These are phyloP conservation scores for Hyaloperonospora arabidopsidis DNA, from an alignment of 352 stramenopile species.

Conservation along the genomic window DNA sequence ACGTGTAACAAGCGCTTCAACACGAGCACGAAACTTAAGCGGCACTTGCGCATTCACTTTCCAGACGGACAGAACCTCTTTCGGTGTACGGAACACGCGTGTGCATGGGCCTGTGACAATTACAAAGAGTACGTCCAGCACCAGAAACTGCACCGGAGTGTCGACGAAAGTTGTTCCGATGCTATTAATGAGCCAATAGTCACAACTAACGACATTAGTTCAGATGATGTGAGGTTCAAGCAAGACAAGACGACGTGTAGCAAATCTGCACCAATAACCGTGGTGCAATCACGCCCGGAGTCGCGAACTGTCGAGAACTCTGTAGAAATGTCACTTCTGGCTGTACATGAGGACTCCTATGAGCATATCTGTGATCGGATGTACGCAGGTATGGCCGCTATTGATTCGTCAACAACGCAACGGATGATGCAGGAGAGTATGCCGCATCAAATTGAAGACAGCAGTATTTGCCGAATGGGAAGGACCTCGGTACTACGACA, in stretches of 20 bases:
- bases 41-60: conserved; percentile 85
- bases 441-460: conserved; percentile 24
- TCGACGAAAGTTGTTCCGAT: conserved; percentile 21
- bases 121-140: conserved; percentile 80
- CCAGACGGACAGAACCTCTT: conserved; percentile 70
- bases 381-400: conserved; percentile 7
- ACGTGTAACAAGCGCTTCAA: conserved; percentile 82
- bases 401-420: conserved; percentile 7
- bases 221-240: conserved; percentile 3
- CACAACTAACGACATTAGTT: conserved; percentile 14
- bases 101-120: conserved; percentile 61
- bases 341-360: conserved; percentile 24
- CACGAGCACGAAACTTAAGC: conserved; percentile 85
- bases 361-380: conserved; percentile 30
- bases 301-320: conserved; percentile 13
- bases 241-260: conserved; percentile 3
- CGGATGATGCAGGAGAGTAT: conserved; percentile 27
- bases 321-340: conserved; percentile 2
- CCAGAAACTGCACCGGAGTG: conserved; percentile 44
- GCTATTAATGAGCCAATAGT: conserved; percentile 15
- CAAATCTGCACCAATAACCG: not conserved
- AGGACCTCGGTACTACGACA: not conserved
- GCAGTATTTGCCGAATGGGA: conserved; percentile 18
- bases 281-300: conserved; percentile 6
- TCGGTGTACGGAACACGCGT: conserved; percentile 41